Base-by-base conservation (phyloP, 2,329 filamentous ascomycete genomes). In the Colletotrichum simmondsii region DNA sequence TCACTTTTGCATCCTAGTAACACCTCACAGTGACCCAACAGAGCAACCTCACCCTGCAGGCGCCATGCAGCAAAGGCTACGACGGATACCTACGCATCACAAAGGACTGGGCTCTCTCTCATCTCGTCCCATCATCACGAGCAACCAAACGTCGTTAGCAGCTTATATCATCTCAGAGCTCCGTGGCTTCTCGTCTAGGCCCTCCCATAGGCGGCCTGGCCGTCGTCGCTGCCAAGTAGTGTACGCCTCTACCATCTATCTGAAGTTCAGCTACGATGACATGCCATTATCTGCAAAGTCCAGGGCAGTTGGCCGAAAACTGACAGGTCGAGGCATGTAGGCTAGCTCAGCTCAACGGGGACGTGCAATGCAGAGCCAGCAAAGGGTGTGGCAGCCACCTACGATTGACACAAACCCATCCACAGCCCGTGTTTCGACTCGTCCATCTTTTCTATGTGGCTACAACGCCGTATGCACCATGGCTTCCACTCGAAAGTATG, bases 51-150 rank as follows among this genome's bases (percentile, higher is more conserved):
- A 54, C 37, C 32, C 65, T 69, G 65, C 65, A 65, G 42, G 22
- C 60, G 65, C 65, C 70, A 72, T 72, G 70, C 70, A 65, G 42
- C 66, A 65, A 52, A 54, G 70, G 65, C 70, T 70, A 46, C 37
- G 37, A 42, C 14, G 37, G 59, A 56, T 59, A n/a, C n/a, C n/a
- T n/a, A 60, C 52, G 37, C 69, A 63, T 42, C 32, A 42, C 37
- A 42, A 14, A 42, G 14, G 30, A 30, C 24, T 32, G 35, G 10
- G 19, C 59, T 35, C n/a, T 59, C 35, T 59, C 35, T 69, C 52
- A 37, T 56, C 54, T 30, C 68, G 30, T 71, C 62, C 35, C 32
- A 61, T 54, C 22, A 52, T 52, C 16, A 56, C 57, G 35, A 56
- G 57, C 64, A 56, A 62, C 52, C 37, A 37, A 42, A 28, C 26